A percentile compares a stretch with the other conserved stretches of the same genome.
Evolutionary conservation across 352 stramenopile species (phyloP).

Genomic region (Pythium folliculosum): DNA sequence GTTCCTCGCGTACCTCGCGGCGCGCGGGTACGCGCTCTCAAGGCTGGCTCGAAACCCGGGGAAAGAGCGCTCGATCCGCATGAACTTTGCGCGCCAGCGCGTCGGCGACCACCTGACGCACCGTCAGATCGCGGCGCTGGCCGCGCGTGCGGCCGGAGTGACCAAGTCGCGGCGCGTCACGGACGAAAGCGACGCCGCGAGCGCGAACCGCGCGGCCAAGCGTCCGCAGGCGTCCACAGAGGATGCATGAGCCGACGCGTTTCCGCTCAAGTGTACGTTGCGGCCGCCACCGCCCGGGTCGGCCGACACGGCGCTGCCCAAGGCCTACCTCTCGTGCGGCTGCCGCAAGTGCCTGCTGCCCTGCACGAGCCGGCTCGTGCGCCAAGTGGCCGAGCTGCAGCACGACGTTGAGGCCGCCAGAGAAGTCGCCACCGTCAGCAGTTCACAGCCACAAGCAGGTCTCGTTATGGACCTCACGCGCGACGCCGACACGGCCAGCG

Average conservation of each 20-base stretch:
- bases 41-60: background rate
- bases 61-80: slow-evolving; percentile 9
- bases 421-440: no score
- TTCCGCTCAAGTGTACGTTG: background rate
- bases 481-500: no score
- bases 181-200: background rate
- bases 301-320: background rate
- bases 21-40: background rate
- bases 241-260: background rate
- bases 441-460: no score
- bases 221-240: background rate
- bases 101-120: background rate
- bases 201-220: background rate
- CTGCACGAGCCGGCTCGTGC: slow-evolving; percentile 29
- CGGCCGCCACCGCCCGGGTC: background rate
- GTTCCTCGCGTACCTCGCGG: slow-evolving; percentile 18
- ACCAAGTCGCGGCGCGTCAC: background rate
- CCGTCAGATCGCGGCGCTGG: background rate
- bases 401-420: no score
- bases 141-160: background rate
- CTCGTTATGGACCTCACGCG: no score
- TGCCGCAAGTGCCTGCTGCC: slow-evolving; percentile 31
- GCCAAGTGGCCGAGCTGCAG: slow-evolving; percentile 3
- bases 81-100: slow-evolving; percentile 11
- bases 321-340: slow-evolving; percentile 25